Base-by-base conservation (phyloP, 306 rosid genomes). In the Inga laurina region DNA sequence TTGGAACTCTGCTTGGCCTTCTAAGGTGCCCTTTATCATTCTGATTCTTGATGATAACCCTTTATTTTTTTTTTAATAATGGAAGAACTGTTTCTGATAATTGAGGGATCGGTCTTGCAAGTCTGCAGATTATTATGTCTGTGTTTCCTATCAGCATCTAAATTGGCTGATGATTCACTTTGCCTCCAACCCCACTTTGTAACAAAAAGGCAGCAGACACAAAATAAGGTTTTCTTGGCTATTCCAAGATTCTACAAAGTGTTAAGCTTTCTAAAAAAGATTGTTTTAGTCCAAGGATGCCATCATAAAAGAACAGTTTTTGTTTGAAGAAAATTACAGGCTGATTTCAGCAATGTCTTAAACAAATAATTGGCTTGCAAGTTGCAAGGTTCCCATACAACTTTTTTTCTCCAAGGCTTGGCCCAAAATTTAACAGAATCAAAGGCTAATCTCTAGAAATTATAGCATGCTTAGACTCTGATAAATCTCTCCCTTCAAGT, bases 101-200 rank as follows among this genome's bases (percentile, higher is more conserved):
- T 78, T 54, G 54, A 45, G 78, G 68, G 67, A 64, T 14, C 84
- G 72, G 76, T 74, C 32, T 78, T 14, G 70, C 79, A 78, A 39
- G 61, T 83, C 57, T 52, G 76, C 51, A 67, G 74, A 72, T 74
- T 39, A 39, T 39, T 39, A 71, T 65, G 11, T 57, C 13, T 75
- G 59, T 82, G 84, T 84, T 87, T 77, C 82, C 88, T 84, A 84
- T 87, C 79, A 84, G 41, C 90, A 62, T 82, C 78, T 79, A 76
- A 77, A 65, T 82, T 84, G 82, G 70, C 62, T 75, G 76, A 78
- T 69, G 57, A 81, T 56, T 81, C 83, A 83, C 43, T 73, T 48
- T 71, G 74, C 77, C 79, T 78, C 82, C 84, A 74, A 62, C 62
- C 37, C 67, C 82, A 78, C 80, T 51, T 74, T 70, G 77, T 85